A percentile compares a stretch with the other conserved stretches of the same genome.
phyloP scores from a whole-genome alignment of 2,329 filamentous ascomycete species.

The Epichloe coenophiala region DNA sequence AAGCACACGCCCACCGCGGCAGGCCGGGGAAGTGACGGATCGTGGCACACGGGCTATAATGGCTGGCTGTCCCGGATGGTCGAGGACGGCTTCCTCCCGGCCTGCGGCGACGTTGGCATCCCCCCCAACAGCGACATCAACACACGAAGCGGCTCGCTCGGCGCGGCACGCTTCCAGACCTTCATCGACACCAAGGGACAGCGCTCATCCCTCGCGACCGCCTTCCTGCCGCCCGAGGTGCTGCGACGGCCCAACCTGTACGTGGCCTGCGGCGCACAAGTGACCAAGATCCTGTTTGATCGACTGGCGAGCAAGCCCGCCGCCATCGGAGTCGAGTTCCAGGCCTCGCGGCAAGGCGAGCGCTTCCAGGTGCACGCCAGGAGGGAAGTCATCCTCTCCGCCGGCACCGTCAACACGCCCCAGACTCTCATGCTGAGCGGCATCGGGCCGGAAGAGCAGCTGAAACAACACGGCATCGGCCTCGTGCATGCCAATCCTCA shows the following conservation, averaged over 20 bases:
- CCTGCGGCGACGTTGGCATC: constrained; percentile 7
- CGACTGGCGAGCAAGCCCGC: constrained; percentile 4
- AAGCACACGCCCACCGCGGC: constrained; percentile 7
- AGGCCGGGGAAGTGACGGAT: constrained; percentile 6
- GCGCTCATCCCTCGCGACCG: constrained; percentile 10
- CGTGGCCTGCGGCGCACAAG: constrained; percentile 8
- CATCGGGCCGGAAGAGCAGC: constrained; percentile 2
- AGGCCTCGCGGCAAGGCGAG: constrained; percentile 4
- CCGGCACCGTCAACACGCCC: constrained; percentile 3
- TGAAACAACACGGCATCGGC: constrained; percentile 2
- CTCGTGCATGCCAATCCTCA: constrained; percentile 43
- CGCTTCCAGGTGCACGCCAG: constrained; percentile 18
- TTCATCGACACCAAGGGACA: constrained; percentile 9
- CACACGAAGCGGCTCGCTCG: constrained; percentile 7
- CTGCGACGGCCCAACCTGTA: constrained; percentile 8
- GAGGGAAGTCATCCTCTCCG: constrained; percentile 4
- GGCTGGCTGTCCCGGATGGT: constrained; percentile 6
- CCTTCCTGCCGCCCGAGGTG: constrained; percentile 8
- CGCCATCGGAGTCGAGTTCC: constrained; percentile 9
- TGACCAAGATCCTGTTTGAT: constrained; percentile 8
- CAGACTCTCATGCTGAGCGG: constrained; percentile 4
- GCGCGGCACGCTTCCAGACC: constrained; percentile 8
- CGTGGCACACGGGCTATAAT: constrained; percentile 10
- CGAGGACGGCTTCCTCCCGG: constrained; percentile 9
- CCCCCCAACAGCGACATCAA: constrained; percentile 6